Percentiles rank a stretch among this genome's conserved stretches.
These are phyloP conservation scores for Amanita pallidorosea DNA, from an alignment of 768 basidiomycete species.

Conservation along the genomic window DNA sequence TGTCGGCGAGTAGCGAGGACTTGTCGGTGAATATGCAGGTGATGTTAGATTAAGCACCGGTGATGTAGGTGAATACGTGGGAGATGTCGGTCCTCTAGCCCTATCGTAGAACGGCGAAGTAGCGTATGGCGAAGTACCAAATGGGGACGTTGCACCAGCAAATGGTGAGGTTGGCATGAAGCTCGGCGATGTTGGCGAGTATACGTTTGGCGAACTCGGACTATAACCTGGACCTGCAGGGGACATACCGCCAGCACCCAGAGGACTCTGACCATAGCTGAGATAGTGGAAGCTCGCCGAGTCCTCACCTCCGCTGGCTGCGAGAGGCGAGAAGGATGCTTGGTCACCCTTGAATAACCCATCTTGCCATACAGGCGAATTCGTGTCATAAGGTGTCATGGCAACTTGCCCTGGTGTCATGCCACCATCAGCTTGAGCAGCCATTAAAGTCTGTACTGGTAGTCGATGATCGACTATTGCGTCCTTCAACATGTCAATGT, in stretches of 20 bases:
- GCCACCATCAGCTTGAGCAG: slow-evolving; percentile 71
- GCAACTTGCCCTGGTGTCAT: slow-evolving; percentile 89
- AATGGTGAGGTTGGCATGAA: slow-evolving; percentile 83
- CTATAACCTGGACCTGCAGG: slow-evolving; percentile 83
- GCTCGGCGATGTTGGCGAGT: slow-evolving; percentile 79
- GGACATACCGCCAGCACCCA: slow-evolving; percentile 79
- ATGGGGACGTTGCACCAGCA: slow-evolving; percentile 73
- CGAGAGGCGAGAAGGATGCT: slow-evolving; percentile 92
- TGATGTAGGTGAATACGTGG: slow-evolving; percentile 83
- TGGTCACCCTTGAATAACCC: slow-evolving; percentile 71
- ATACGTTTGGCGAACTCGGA: slow-evolving; percentile 83
- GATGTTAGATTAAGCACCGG: slow-evolving; percentile 76
- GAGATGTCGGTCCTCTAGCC: slow-evolving; percentile 52
- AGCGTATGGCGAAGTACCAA: slow-evolving; percentile 69
- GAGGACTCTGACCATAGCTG: slow-evolving; percentile 78
- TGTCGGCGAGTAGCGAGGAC: slow-evolving; percentile 78
- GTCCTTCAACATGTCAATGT: slow-evolving; percentile 97
- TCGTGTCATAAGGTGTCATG: slow-evolving; percentile 95
- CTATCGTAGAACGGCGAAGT: slow-evolving; percentile 80
- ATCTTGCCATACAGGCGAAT: slow-evolving; percentile 79
- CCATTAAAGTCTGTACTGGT: slow-evolving; percentile 73
- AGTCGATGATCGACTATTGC: slow-evolving; percentile 95
- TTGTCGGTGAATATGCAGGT: slow-evolving; percentile 77
- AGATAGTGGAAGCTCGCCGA: slow-evolving; percentile 62
- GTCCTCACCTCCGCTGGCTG: slow-evolving; percentile 79